phyloP scores from a whole-genome alignment of 2,329 filamentous ascomycete genomes.

The Fusarium sp. region DNA sequence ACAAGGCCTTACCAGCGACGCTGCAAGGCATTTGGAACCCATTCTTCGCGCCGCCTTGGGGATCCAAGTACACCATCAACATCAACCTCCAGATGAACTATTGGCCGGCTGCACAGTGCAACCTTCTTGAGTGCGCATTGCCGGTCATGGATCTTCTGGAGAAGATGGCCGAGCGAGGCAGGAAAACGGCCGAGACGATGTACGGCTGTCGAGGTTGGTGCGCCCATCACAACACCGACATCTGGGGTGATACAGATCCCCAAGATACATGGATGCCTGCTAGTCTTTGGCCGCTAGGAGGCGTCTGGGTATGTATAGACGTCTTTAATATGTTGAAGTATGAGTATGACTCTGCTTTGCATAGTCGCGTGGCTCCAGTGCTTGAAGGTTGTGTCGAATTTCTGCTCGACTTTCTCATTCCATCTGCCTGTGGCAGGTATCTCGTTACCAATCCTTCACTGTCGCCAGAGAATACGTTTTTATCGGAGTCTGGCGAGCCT shows the following conservation, averaged over 20 bases:
- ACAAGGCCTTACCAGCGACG: slow-evolving; percentile 47
- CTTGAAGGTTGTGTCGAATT: slow-evolving; percentile 52
- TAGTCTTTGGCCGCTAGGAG: slow-evolving; percentile 42
- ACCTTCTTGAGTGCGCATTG: slow-evolving; percentile 53
- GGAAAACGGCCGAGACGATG: slow-evolving; percentile 50
- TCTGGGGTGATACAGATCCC: slow-evolving; percentile 54
- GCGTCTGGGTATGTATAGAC: slow-evolving; percentile 42
- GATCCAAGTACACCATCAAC: slow-evolving; percentile 63
- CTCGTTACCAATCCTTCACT: slow-evolving; percentile 43
- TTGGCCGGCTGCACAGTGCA: slow-evolving; percentile 53
- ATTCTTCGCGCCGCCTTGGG: slow-evolving; percentile 53
- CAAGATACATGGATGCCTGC: slow-evolving; percentile 49
- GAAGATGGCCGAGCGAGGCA: slow-evolving; percentile 42
- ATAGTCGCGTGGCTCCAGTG: slow-evolving; percentile 43
- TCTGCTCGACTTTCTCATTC: slow-evolving; percentile 53
- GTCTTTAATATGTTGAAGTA: slow-evolving; percentile 42
- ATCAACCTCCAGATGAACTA: slow-evolving; percentile 68
- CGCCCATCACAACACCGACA: slow-evolving; percentile 54
- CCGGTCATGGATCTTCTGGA: slow-evolving; percentile 53
- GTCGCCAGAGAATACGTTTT: slow-evolving; percentile 42
- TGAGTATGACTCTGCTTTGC: slow-evolving; percentile 30
- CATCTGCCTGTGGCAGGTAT: slow-evolving; percentile 41
- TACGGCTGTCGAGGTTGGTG: slow-evolving; percentile 53
- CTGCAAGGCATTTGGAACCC: slow-evolving; percentile 53
- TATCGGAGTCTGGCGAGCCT: slow-evolving; percentile 18